These are phyloP conservation scores for Calocybe cyanea DNA, from an alignment of 768 basidiomycete genomes.

Conservation along the genomic window DNA sequence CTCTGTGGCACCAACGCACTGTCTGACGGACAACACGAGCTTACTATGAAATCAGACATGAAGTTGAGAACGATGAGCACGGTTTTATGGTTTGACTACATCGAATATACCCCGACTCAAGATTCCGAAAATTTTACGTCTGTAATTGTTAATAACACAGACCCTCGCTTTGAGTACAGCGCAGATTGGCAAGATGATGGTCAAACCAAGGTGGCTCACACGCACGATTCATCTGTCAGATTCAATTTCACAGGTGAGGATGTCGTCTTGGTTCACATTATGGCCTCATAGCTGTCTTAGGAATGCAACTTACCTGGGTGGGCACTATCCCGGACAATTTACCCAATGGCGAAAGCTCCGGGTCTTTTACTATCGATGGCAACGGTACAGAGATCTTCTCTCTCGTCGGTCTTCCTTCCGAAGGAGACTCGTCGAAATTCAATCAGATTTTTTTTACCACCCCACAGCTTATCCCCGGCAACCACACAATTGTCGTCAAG, in stretches of 20 bases:
- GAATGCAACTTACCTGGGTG: conserved; percentile 21
- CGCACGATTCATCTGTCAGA: too few species aligned
- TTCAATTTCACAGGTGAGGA: conserved; percentile 11
- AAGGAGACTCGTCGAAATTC: conserved; percentile 14
- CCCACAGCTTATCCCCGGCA: conserved; percentile 10
- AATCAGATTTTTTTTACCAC: conserved; percentile 19
- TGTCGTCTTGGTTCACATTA: background rate
- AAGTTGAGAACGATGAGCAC: background rate
- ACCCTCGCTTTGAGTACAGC: background rate
- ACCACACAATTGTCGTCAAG: conserved; percentile 19
- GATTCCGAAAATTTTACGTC: background rate
- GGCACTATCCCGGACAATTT: conserved; percentile 16
- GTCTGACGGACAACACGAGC: conserved; percentile 17
- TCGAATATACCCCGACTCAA: too few species aligned
- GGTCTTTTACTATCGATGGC: conserved; percentile 23
- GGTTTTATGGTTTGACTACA: conserved; percentile 12
- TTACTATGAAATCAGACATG: conserved; percentile 17
- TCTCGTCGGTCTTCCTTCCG: conserved; percentile 13
- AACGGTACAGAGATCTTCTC: conserved; percentile 17
- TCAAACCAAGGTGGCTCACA: background rate
- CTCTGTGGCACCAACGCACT: conserved; percentile 17
- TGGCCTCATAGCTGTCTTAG: conserved; percentile 7
- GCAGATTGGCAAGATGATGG: background rate
- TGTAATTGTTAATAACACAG: background rate
- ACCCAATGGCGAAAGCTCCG: conserved; percentile 11